Evolutionary conservation across 768 basidiomycete genomes (phyloP), one percentile per base, ranked within the genome.

Genomic region (Tephrocybe rancida): DNA sequence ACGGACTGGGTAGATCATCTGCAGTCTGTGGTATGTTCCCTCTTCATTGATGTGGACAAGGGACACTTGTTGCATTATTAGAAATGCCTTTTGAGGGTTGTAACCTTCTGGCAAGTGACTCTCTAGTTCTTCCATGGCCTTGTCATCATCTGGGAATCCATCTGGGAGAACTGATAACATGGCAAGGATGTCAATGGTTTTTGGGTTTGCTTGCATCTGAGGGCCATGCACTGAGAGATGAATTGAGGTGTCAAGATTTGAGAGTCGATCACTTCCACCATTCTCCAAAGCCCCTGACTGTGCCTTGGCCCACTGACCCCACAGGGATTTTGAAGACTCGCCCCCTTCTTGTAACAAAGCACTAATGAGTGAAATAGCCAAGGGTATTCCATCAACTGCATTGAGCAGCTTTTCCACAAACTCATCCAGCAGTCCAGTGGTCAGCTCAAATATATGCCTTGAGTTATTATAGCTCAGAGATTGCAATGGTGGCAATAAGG

Each of bases 191-290:
- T 50, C 24, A 27, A 44, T 8, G 5, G 25, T 7, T 24, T 18
- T 44, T 3, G 22, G 43, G 5, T 61, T 56, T 30, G 56, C 56
- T 13, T 21, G 38, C 63, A 64, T 61, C 22, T 56, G 54, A n/a
- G 60, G 43, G 22, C 43, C 43, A 44, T 44, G 58, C 4, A 61
- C 57, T 6, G 63, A 58, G 29, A 64, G 38, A 43, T 56, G 52
- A 42, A 64, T 61, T 10, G 63, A 64, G 16, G 43, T 55, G 50
- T 64, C 63, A 9, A 64, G 61, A 45, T 59, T 61, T 35, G 60
- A 64, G 42, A 59, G 42, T 44, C 60, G 41, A 44, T 61, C 58
- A 35, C 58, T 50, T 21, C 57, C 56, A 18, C 57, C 59, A 21
- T 54, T 61, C 18, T 61, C 58, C 14, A 62, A 56, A 45, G 58